Base-by-base conservation (phyloP, 106 monocot species). In the Platanthera zijinensis region DNA sequence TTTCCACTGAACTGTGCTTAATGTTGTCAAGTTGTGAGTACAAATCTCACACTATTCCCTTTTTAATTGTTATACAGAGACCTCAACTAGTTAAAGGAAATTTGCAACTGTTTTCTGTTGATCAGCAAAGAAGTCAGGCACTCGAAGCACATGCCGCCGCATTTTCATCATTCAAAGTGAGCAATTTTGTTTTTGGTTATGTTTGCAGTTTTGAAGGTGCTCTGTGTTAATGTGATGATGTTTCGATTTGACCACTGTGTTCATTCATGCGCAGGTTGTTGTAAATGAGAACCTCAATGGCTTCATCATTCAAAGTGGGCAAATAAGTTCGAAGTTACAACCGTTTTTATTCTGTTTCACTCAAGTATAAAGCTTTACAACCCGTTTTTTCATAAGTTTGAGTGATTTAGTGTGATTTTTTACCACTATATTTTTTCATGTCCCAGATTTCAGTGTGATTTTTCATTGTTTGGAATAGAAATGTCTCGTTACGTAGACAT, bases 101-200 rank as follows among this genome's bases (percentile, higher is more conserved):
- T 57, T 91, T 97, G 96, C 96, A 97, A 75, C 93, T 97, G 28
- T 97, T 97, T 84, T 97, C 96, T 71, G 93, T 97, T 69, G 96
- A 97, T 46, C 96, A 97, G 48, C 96, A 97, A 68, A 91, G 96
- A 71, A 97, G 96, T 85, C 96, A 97, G 69, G 93, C 96, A 70
- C 91, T 97, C 82, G 96, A 97, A 84, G 96, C 96, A 70, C 96
- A 97, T 85, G 96, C 96, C 74, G 93, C 96, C 62, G 89, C 96
- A 18, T 97, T 97, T 86, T 89, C 96, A 54, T 84, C 93, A 56
- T 86, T 93, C 71, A 97, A 91, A 86, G 96, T 89, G 63, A 69
- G 76, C 4, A 22, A 2, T 72, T 3, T 72, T 1, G 49, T 50
- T 5, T 50, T 25, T 45, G 28, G 21, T 28, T 2, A 10, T 25